Base-by-base conservation (phyloP, 2,329 filamentous ascomycete genomes). In the Claviceps cyperi region DNA sequence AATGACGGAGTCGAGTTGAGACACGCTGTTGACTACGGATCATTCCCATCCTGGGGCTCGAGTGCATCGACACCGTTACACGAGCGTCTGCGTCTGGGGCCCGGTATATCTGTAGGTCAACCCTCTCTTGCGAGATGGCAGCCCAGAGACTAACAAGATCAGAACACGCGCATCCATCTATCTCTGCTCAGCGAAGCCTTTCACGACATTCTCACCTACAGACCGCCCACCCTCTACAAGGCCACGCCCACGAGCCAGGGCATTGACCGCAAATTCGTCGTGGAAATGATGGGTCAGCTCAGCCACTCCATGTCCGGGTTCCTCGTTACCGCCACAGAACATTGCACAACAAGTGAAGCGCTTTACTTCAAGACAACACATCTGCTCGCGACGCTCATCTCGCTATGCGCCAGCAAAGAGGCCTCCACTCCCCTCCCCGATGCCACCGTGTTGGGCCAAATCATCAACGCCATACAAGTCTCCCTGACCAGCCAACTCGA, bases 121-220 rank as follows among this genome's bases (percentile, higher is more conserved):
- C 7, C 3, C 24, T 35, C 15, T 24, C 21, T 5, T 40, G 3
- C 17, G 8, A 21, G 13, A 41, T 4, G 17, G n/a, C 38, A 17
- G 39, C 1, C 17, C 4, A n/a, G 14, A 5, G 28, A 24, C 57
- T 63, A 51, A 61, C 47, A 7, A 17, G 5, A 4, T 2, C 52
- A 79, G 75, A 71, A 71, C 52, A 62, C 62, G 2, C 72, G 77
- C 2, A 67, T 67, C 2, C 77, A 77, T 44, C 59, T 80, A 0
- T 62, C 64, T 0, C 57, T 79, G 13, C 60, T 76, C 0, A 57
- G 72, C 0, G 77, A 80, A 55, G 67, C 68, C 4, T 78, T 76
- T 56, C 64, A 77, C 14, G 72, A 77, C 46, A 54, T 75, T 2
- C 59, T 79, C 5, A 58, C 59, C 22, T 73, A 72, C 58, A 74